Percentiles rank a stretch among this genome's conserved stretches.
Conservation (phyloP, 2,329 filamentous ascomycete species). For the Phoma sp. region DNA sequence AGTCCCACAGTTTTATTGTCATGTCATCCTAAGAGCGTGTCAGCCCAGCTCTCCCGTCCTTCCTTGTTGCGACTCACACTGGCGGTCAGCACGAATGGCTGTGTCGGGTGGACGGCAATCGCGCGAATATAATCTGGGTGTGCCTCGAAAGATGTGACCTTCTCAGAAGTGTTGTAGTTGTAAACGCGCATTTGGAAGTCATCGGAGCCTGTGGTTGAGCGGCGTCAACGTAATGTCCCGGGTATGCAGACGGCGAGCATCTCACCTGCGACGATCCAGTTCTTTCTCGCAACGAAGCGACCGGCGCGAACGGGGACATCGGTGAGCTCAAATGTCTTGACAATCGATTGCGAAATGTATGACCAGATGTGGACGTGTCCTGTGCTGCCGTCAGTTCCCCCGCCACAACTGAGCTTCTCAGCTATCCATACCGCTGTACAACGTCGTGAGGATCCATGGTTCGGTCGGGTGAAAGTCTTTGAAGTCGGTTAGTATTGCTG, state of each 20-base stretch:
- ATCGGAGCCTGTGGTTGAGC: conserved; percentile 64
- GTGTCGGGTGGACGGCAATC: conserved; percentile 92
- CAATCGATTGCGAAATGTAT: conserved; percentile 77
- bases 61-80: conserved; percentile 55
- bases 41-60: conserved; percentile 20
- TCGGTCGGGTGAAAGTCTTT: conserved; percentile 97
- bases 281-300: conserved; percentile 96
- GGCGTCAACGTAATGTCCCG: conserved; percentile 25
- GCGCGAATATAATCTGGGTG: conserved; percentile 98
- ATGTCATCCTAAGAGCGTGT: conserved; percentile 44
- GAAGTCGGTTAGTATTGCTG: conserved; percentile 46
- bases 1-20: conserved; percentile 94
- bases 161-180: conserved; percentile 99
- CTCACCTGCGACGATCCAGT: conserved; percentile 92
- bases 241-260: not conserved
- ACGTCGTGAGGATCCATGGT: conserved; percentile 91
- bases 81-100: conserved; percentile 94
- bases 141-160: conserved; percentile 95
- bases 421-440: conserved; percentile 79
- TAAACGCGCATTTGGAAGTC: conserved; percentile 84
- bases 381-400: conserved; percentile 49
- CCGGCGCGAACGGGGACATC: conserved; percentile 97
- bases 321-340: conserved; percentile 98
- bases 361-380: conserved; percentile 99
- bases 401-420: conserved; percentile 4